These are phyloP conservation scores for Trichoderma lentiforme DNA, from an alignment of 2,329 filamentous ascomycete species.

Conservation along the genomic window DNA sequence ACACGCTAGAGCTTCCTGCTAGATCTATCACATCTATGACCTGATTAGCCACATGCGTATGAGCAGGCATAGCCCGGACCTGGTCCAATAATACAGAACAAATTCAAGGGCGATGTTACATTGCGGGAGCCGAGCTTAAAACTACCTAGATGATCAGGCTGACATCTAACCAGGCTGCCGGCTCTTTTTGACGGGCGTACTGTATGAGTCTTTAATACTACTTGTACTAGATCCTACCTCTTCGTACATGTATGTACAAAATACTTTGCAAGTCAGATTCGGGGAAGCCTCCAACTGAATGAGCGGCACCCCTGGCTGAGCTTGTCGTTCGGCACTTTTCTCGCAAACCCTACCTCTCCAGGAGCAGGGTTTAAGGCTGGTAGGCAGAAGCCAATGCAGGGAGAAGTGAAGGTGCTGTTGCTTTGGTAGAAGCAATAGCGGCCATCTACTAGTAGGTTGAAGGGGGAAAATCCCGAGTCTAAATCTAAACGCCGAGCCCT, in stretches of 20 bases:
- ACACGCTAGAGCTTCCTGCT: constrained; percentile 13
- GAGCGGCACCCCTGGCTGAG: background rate
- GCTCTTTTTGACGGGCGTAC: constrained; percentile 12
- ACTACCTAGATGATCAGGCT: constrained; percentile 9
- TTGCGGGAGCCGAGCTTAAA: constrained; percentile 14
- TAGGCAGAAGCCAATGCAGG: constrained; percentile 6
- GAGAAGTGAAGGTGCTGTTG: background rate
- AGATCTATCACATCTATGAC: constrained; percentile 19
- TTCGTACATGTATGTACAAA: background rate
- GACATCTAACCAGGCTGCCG: constrained; percentile 12
- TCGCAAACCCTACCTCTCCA: background rate
- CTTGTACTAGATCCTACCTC: background rate
- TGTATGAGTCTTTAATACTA: background rate
- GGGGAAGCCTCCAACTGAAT: background rate
- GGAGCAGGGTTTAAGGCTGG: background rate
- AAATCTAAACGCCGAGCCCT: background rate
- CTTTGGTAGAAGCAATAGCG: background rate
- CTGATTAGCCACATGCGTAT: constrained; percentile 14
- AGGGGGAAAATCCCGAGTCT: background rate
- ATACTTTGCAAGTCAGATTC: background rate
- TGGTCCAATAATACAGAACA: background rate
- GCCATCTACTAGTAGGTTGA: background rate
- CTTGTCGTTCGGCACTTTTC: constrained; percentile 9
- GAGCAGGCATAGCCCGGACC: background rate
- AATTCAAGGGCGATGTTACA: constrained; percentile 2